These are phyloP conservation scores for Schizosaccharomyces octosporus DNA, from an alignment of 805 yeast species.

Conservation along the genomic window DNA sequence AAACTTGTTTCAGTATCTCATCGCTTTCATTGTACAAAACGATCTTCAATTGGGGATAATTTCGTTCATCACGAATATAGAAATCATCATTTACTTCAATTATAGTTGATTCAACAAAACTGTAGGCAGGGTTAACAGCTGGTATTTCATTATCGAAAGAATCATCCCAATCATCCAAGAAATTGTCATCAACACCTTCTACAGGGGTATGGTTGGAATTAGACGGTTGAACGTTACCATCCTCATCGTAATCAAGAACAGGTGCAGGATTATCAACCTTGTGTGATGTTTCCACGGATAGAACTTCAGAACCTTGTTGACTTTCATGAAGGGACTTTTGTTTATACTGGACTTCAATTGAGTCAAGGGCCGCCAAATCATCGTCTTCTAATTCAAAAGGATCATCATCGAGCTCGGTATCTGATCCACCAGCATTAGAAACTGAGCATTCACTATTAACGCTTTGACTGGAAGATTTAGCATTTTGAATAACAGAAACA, in stretches of 20 bases:
- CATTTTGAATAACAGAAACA: neutral
- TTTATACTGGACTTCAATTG: neutral
- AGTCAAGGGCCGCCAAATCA: neutral
- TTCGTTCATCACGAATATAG: too few relatives aligned
- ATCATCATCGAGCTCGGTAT: neutral
- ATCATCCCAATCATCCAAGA: neutral
- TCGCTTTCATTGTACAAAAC: neutral
- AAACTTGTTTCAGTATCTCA: neutral
- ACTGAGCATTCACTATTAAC: neutral
- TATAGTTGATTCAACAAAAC: neutral
- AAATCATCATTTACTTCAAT: neutral
- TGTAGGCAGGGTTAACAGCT: neutral
- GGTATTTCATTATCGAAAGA: neutral
- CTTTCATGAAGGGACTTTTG: neutral
- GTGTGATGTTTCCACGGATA: neutral
- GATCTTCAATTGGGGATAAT: too few relatives aligned
- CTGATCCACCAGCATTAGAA: neutral
- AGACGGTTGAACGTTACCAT: neutral
- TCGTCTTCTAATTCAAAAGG: neutral
- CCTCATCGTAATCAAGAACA: neutral
- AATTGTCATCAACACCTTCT: neutral
- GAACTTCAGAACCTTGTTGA: neutral
- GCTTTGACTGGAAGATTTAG: neutral
- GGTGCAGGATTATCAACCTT: neutral
- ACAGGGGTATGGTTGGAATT: neutral